Percentiles rank a stretch among this genome's conserved stretches.
Conservation (phyloP, 2,329 filamentous ascomycete genomes). For the Fusarium incarnatum region DNA sequence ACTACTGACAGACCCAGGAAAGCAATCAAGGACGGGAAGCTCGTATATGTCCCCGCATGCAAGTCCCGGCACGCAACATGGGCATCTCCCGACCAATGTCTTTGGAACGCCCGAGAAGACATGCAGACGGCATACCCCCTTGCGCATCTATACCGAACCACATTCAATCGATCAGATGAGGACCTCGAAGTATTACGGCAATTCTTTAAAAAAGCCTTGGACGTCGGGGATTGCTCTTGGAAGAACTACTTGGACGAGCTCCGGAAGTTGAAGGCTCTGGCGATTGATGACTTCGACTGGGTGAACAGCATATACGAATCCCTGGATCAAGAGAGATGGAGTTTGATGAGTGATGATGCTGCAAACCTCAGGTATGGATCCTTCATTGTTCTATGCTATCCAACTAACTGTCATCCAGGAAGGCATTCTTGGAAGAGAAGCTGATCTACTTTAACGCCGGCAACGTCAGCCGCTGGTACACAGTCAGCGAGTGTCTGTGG, state of each 20-base stretch:
- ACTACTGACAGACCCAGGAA: slow-evolving; percentile 4
- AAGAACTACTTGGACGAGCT: slow-evolving; percentile 32
- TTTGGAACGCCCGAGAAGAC: slow-evolving; percentile 33
- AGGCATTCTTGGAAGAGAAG: slow-evolving; percentile 16
- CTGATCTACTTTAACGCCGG: slow-evolving; percentile 25
- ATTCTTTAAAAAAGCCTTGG: slow-evolving; percentile 30
- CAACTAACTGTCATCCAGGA: slow-evolving; percentile 2
- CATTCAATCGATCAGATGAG: slow-evolving; percentile 7
- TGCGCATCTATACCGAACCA: slow-evolving; percentile 24
- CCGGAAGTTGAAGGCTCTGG: slow-evolving; percentile 14
- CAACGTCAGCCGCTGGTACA: slow-evolving; percentile 45
- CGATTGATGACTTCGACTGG: slow-evolving; percentile 32
- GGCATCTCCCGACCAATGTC: slow-evolving; percentile 13
- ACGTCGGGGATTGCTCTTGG: slow-evolving; percentile 28
- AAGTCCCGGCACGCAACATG: slow-evolving; percentile 13
- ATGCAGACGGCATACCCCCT: slow-evolving; percentile 35
- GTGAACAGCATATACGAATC: slow-evolving; percentile 21
- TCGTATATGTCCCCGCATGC: slow-evolving; percentile 28
- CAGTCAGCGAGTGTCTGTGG: slow-evolving; percentile 50
- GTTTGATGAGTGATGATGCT: neutral
- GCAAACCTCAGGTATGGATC: slow-evolving; percentile 15
- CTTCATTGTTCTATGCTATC: fast-evolving
- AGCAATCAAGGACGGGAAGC: neutral
- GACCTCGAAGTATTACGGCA: slow-evolving; percentile 31
- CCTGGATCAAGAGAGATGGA: neutral